Evolutionary conservation across 371 early-diverging fungal species (phyloP).

Genomic region (Apophysomyces variabilis): DNA sequence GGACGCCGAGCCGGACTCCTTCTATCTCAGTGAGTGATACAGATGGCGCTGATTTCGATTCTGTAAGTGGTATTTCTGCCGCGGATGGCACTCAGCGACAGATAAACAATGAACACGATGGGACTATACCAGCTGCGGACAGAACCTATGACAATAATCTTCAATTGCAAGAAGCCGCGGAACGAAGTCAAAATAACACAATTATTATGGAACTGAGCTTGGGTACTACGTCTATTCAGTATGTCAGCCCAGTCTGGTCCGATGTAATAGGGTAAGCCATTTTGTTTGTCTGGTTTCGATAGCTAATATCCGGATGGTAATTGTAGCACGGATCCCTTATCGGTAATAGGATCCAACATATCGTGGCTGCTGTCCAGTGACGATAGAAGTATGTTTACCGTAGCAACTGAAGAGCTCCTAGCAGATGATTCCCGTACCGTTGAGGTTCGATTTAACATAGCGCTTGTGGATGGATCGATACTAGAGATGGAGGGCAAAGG

Average conservation of each 20-base stretch:
- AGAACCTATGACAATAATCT: constrained; percentile 31
- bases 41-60: constrained; percentile 21
- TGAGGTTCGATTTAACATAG: constrained; percentile 76
- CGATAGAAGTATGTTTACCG: constrained; percentile 65
- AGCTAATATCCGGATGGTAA: neutral
- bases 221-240: constrained; percentile 48
- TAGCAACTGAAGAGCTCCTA: constrained; percentile 71
- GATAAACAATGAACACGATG: neutral
- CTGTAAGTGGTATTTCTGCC: constrained; percentile 14
- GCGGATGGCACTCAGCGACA: constrained; percentile 5
- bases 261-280: constrained; percentile 58
- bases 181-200: constrained; percentile 61
- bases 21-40: constrained; percentile 21
- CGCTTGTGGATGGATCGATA: constrained; percentile 46
- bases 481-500: constrained; percentile 88
- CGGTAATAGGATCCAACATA: constrained; percentile 52
- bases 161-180: constrained; percentile 56
- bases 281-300: neutral
- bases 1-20: constrained; percentile 9
- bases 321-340: constrained; percentile 51
- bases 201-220: constrained; percentile 69
- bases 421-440: constrained; percentile 75
- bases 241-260: constrained; percentile 67
- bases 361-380: constrained; percentile 49
- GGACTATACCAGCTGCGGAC: constrained; percentile 14